These are phyloP conservation scores for Lunularia cruciata DNA, from an alignment of 225 moss, liverwort and hornwort genomes.

Conservation along the genomic window DNA sequence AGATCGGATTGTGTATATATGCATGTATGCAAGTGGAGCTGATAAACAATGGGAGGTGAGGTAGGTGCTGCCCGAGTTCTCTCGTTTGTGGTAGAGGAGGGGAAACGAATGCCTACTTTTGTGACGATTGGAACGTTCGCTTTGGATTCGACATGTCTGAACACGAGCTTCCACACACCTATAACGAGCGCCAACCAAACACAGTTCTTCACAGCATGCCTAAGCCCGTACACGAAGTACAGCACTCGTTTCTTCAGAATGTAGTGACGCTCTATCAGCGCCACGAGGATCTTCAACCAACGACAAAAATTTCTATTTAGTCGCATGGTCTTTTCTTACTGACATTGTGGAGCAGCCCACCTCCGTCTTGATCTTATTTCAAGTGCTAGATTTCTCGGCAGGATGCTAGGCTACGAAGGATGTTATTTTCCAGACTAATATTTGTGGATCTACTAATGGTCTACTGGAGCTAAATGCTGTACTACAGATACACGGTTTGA, in stretches of 20 bases:
- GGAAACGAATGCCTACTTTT: constrained; percentile 46
- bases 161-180: constrained; percentile 91
- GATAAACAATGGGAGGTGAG: too few species aligned
- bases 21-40: background rate
- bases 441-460: too few species aligned
- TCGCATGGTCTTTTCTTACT: too few species aligned
- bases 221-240: constrained; percentile 94
- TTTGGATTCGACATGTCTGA: constrained; percentile 67
- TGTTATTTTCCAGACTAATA: too few species aligned
- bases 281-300: constrained; percentile 85
- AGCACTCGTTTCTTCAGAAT: constrained; percentile 93
- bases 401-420: too few species aligned
- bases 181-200: constrained; percentile 96
- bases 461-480: too few species aligned
- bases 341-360: too few species aligned
- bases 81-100: background rate
- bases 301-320: constrained; percentile 11
- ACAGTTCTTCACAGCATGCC: constrained; percentile 95
- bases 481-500: too few species aligned
- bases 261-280: constrained; percentile 92
- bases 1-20: background rate
- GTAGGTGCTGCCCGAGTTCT: constrained; percentile 7
- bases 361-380: too few species aligned
- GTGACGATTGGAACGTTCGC: constrained; percentile 73
- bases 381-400: too few species aligned